These are phyloP conservation scores for Hippophae gyantsensis DNA, from an alignment of 306 rosid genomes.

Conservation along the genomic window DNA sequence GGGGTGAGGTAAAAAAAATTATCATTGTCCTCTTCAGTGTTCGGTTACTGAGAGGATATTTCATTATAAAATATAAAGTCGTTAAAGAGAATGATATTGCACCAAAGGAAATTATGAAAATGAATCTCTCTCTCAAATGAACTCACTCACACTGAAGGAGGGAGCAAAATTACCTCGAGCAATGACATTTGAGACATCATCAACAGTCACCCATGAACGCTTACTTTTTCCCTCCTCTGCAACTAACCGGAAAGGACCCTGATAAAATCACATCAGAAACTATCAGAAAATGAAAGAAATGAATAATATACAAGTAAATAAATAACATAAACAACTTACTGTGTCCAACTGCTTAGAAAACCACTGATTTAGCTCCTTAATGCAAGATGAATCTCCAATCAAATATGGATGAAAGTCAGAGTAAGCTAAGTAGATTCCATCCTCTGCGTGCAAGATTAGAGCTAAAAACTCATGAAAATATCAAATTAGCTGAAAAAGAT, in stretches of 20 bases:
- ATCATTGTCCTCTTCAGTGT: too few species aligned
- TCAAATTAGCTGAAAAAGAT: conserved; percentile 3
- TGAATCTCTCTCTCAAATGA: too few species aligned
- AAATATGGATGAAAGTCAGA: conserved; percentile 75
- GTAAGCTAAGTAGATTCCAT: conserved; percentile 84
- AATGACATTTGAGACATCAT: conserved; percentile 72
- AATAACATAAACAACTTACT: conserved; percentile 30
- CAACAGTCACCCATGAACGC: conserved; percentile 97
- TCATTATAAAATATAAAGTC: too few species aligned
- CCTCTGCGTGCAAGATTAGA: conserved; percentile 50
- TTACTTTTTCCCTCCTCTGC: conserved; percentile 97
- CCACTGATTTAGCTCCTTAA: conserved; percentile 90
- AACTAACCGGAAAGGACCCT: conserved; percentile 96
- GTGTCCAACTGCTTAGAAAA: conserved; percentile 90
- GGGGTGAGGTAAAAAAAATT: too few species aligned
- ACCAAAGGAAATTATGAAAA: too few species aligned
- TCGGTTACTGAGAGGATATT: too few species aligned
- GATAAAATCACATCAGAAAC: conserved; percentile 2
- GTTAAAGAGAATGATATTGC: too few species aligned
- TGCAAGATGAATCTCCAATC: conserved; percentile 80
- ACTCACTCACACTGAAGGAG: too few species aligned
- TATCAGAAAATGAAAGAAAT: conserved; percentile 4
- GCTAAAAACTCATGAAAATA: conserved; percentile 17
- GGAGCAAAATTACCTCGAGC: conserved; percentile 53
- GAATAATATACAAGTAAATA: background rate